Base-by-base conservation (phyloP, 1,284 basidiomycete species). In the Cryptococcus sp. region DNA sequence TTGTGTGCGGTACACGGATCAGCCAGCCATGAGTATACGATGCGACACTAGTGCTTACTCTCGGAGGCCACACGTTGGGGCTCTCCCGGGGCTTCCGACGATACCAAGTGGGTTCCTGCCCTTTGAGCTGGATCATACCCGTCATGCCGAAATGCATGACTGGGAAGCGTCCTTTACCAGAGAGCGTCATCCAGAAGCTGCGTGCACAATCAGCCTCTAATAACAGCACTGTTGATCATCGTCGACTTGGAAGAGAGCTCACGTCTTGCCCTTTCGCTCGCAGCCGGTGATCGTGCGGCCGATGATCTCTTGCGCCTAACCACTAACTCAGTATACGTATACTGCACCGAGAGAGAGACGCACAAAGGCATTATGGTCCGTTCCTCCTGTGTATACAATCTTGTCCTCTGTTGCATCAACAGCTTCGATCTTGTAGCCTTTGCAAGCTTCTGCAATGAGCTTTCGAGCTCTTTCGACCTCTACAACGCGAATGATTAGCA, bases 91-190 rank as follows among this genome's bases (percentile, higher is more conserved):
- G 83, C 15, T 80, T 80, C 55, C 83, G 81, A 58, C 83, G 82
- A 74, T 92, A 91, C 73, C 86, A 84, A 5, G 82, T 82, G 1
- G 87, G 81, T 25, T 82, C 77, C 61, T 83, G 77, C 1, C 88
- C 89, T 72, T 73, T 55, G 61, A 87, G 87, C 78, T 88, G 86
- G 39, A 91, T 80, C 85, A 87, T 78, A 10, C 89, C 89, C 3
- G 88, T 90, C 89, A 91, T 91, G 2, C 89, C 89, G 65, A 91
- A 89, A 71, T 91, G 89, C 57, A 90, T 78, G 5, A 90, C 86
- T 3, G 88, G 89, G 63, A 83, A 76, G 67, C 80, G 80, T 0
- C 87, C 87, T 22, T 80, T 64, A 3, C 87, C 88, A 41, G 84
- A 83, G 0, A 91, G 80, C 45, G 82, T 81, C n/a, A 91, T 72